Evolutionary conservation across 164 flowering plant genomes (phyloP), one percentile per base, ranked within the genome.

Genomic region (Tetracentron sinense): DNA sequence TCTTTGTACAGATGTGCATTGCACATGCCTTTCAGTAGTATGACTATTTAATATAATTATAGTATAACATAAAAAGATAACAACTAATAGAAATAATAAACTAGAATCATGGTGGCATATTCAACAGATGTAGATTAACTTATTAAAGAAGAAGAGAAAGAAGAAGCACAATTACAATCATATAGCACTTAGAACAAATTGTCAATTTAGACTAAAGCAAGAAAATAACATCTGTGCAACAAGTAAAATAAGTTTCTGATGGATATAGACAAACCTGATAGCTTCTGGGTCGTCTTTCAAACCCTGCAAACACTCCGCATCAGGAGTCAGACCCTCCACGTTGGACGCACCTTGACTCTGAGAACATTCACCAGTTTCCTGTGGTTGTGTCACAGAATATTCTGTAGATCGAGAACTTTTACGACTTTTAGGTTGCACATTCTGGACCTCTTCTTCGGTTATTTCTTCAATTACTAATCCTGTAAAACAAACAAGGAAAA

Each of bases 391-490:
- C 31, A 73, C 73, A 55, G 78, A 67, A 65, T 56, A 11, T 49
- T 69, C 71, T 21, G 71, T 15, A 15, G 81, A 65, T 35, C 73
- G 30, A n/a, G 80, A 69, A 51, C 44, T 63, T 28, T 56, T 66
- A 63, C 33, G 35, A 52, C 57, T 69, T 58, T 61, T 74, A 58
- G 84, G 65, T 52, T 78, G 60, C 11, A 53, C 30, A 53, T 74
- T 23, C 27, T 55, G 33, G 27, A 54, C 69, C 29, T 60, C 85
- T 68, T 89, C 91, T 69, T 88, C 96, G 69, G 66, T 81, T 74
- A 87, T 87, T 78, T 94, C 98, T 82, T 94, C 99, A 82, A 91
- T 84, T 30, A 85, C 82, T 74, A 86, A 54, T 30, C 87, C 98
- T 88, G 69, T 58, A 44, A 72, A 47, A 54, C 48, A 66, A 69